Evolutionary conservation across 2,329 filamentous ascomycete genomes (phyloP).

Genomic region (Penicillium sp.): DNA sequence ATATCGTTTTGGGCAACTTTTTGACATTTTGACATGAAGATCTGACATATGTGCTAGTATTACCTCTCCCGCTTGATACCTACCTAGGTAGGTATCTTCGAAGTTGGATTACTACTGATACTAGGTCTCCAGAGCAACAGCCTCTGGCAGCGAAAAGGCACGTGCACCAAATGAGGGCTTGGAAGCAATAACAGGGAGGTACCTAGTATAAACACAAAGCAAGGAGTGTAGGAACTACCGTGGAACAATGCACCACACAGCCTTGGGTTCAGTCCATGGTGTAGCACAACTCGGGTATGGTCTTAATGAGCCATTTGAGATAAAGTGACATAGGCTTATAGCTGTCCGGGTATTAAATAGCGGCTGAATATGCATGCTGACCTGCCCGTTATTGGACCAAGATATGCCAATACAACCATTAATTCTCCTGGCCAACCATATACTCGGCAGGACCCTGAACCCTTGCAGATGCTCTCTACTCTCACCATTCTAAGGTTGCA

Average conservation of each 20-base stretch:
- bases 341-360: no score
- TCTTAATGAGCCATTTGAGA: background rate
- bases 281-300: background rate
- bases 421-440: background rate
- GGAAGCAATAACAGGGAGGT: background rate
- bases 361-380: background rate
- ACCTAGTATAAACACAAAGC: background rate
- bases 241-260: background rate
- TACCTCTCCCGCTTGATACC: background rate
- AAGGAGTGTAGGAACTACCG: background rate
- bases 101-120: no score
- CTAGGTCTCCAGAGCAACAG: no score
- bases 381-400: background rate
- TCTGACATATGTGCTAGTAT: background rate
- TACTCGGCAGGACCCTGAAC: background rate
- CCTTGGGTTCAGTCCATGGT: background rate
- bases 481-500: background rate
- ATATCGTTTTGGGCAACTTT: background rate
- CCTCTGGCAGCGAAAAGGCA: background rate
- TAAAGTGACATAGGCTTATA: background rate
- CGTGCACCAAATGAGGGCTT: background rate
- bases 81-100: no score
- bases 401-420: background rate
- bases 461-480: background rate
- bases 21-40: background rate